Evolutionary conservation across 495 filamentous ascomycete species (phyloP).

Genomic region (Corynascus novoguineensis): DNA sequence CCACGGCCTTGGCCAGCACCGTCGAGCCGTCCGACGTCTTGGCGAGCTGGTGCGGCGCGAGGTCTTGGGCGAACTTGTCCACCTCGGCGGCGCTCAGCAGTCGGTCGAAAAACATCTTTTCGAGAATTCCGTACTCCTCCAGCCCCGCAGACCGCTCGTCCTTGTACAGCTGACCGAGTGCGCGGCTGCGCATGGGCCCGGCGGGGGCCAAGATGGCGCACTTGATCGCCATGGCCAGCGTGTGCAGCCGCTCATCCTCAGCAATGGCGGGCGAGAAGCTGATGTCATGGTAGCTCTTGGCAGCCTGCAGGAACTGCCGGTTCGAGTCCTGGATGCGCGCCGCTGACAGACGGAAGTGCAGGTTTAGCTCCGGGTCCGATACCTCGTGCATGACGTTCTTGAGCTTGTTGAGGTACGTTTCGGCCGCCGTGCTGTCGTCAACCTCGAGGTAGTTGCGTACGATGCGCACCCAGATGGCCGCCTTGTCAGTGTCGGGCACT

Average conservation of each 20-base stretch:
- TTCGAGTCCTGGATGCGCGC: slow-evolving; percentile 90
- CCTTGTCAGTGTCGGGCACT: slow-evolving; percentile 71
- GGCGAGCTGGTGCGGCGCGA: slow-evolving; percentile 85
- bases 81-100: slow-evolving; percentile 77
- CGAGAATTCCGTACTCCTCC: slow-evolving; percentile 79
- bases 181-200: slow-evolving; percentile 74
- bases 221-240: slow-evolving; percentile 80
- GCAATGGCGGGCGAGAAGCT: slow-evolving; percentile 68
- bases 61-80: slow-evolving; percentile 69
- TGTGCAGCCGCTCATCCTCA: slow-evolving; percentile 75
- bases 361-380: slow-evolving; percentile 59
- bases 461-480: slow-evolving; percentile 83
- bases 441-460: slow-evolving; percentile 91
- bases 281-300: slow-evolving; percentile 78
- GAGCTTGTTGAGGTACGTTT: slow-evolving; percentile 82
- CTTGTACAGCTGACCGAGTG: slow-evolving; percentile 81
- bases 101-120: slow-evolving; percentile 96
- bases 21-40: slow-evolving; percentile 83
- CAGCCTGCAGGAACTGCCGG: slow-evolving; percentile 85
- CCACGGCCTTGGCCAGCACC: slow-evolving; percentile 87
- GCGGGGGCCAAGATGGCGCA: slow-evolving; percentile 94
- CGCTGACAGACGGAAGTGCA: slow-evolving; percentile 85
- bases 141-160: slow-evolving; percentile 76
- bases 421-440: slow-evolving; percentile 81
- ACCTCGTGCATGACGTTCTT: slow-evolving; percentile 85